Evolutionary conservation across 768 basidiomycete species (phyloP).

Genomic region (Mycena galericulata): DNA sequence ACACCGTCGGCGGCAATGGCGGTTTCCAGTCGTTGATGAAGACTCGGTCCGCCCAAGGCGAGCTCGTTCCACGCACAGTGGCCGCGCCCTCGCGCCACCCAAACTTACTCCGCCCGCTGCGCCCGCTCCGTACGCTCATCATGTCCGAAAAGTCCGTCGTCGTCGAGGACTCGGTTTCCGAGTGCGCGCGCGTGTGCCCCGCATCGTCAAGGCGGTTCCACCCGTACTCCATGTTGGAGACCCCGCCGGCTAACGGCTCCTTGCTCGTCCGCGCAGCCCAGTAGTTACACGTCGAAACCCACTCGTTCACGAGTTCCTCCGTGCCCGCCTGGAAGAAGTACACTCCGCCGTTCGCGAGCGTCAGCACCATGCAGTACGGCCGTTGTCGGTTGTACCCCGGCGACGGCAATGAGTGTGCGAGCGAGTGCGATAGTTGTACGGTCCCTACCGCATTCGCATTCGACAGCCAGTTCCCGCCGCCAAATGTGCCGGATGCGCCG

Average conservation of each 20-base stretch:
- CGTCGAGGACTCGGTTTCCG: slow-evolving; percentile 71
- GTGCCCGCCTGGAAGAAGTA: slow-evolving; percentile 99
- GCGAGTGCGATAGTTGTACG: slow-evolving; percentile 86
- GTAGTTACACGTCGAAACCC: slow-evolving; percentile 99
- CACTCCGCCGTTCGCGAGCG: slow-evolving; percentile 88
- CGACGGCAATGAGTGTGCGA: slow-evolving; percentile 88
- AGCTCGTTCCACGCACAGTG: slow-evolving; percentile 72
- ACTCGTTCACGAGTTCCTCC: slow-evolving; percentile 97
- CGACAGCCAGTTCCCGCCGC: slow-evolving; percentile 97
- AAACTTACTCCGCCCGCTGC: slow-evolving; percentile 80
- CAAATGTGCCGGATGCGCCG: slow-evolving; percentile 76
- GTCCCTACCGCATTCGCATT: slow-evolving; percentile 90
- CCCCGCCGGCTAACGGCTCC: slow-evolving; percentile 94
- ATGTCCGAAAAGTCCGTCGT: slow-evolving; percentile 67
- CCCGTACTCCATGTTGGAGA: slow-evolving; percentile 99
- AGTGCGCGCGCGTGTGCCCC: slow-evolving; percentile 62
- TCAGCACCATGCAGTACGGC: slow-evolving; percentile 95
- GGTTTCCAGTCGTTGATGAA: slow-evolving; percentile 95
- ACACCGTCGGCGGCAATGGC: slow-evolving; percentile 84
- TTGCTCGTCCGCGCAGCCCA: slow-evolving; percentile 97
- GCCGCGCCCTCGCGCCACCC: slow-evolving; percentile 76
- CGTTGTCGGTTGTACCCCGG: slow-evolving; percentile 93
- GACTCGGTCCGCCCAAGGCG: slow-evolving; percentile 82
- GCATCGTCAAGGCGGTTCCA: slow-evolving; percentile 86
- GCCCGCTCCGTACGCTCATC: slow-evolving; percentile 80